These are phyloP conservation scores for Hysterium pulicare DNA, from an alignment of 2,329 filamentous ascomycete genomes.

Conservation along the genomic window DNA sequence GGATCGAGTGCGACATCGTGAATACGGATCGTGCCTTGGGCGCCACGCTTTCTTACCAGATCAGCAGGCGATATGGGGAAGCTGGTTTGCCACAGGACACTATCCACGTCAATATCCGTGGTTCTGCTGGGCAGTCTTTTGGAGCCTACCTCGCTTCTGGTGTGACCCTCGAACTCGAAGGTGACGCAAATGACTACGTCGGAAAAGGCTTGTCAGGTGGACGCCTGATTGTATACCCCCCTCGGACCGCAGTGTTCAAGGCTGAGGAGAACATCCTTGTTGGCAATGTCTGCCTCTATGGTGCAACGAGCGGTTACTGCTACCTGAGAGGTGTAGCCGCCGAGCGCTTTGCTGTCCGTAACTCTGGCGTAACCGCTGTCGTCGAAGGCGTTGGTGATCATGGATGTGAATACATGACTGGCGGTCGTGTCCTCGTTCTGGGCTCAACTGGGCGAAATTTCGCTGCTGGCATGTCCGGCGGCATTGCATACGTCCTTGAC, in stretches of 20 bases:
- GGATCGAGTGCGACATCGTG: slow-evolving; percentile 93
- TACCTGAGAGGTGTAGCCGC: slow-evolving; percentile 97
- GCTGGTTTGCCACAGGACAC: slow-evolving; percentile 86
- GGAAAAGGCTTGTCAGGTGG: slow-evolving; percentile 94
- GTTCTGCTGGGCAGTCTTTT: slow-evolving; percentile 94
- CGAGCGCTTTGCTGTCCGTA: slow-evolving; percentile 93
- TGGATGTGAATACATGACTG: slow-evolving; percentile 98
- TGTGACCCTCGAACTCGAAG: slow-evolving; percentile 91
- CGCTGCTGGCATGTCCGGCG: slow-evolving; percentile 96
- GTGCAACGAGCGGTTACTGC: slow-evolving; percentile 83
- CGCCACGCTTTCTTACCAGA: slow-evolving; percentile 91
- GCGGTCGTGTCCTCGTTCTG: slow-evolving; percentile 82
- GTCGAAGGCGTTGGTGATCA: slow-evolving; percentile 96
- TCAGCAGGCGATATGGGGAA: slow-evolving; percentile 89
- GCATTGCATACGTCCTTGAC: slow-evolving; percentile 92
- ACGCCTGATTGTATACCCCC: slow-evolving; percentile 88
- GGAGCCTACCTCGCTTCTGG: slow-evolving; percentile 91
- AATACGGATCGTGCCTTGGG: slow-evolving; percentile 95
- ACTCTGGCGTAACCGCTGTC: slow-evolving; percentile 93
- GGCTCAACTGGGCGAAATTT: slow-evolving; percentile 94
- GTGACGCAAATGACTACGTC: slow-evolving; percentile 94
- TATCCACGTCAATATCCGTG: slow-evolving; percentile 93
- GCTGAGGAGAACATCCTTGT: slow-evolving; percentile 94
- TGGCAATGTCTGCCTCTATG: slow-evolving; percentile 93
- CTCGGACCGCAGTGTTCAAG: slow-evolving; percentile 86